phyloP scores from a whole-genome alignment of 2,329 filamentous ascomycete genomes.

The Penicillium sp. region DNA sequence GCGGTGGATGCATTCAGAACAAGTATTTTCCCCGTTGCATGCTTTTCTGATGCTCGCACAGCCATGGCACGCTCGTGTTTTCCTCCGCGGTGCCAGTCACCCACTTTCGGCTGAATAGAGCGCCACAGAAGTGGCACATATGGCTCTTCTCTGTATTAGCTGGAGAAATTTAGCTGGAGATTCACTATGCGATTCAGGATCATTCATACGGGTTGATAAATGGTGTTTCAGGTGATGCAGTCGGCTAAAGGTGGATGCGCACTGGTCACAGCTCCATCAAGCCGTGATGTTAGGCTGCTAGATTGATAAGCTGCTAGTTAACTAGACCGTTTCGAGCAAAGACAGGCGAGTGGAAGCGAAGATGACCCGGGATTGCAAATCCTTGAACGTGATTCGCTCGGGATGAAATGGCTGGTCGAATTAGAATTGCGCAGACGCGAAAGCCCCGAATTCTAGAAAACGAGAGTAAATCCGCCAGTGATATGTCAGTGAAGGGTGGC shows the following conservation, averaged over 20 bases:
- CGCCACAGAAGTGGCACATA: conserved; percentile 24
- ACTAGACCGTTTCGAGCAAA: conserved; percentile 10
- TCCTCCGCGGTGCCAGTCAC: conserved; percentile 16
- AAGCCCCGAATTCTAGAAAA: not conserved
- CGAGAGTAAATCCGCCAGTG: conserved; percentile 1
- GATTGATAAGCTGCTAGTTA: no score
- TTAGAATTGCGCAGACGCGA: conserved; percentile 1
- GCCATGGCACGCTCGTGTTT: conserved; percentile 30
- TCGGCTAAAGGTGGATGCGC: conserved; percentile 24
- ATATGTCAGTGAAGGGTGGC: not conserved
- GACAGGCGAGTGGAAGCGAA: conserved; percentile 6
- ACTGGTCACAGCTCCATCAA: conserved; percentile 19
- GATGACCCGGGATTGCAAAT: conserved; percentile 4
- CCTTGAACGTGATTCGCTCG: conserved; percentile 5
- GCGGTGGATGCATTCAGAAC: conserved; percentile 22
- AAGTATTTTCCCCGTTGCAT: conserved; percentile 23
- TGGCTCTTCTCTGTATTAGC: conserved; percentile 20
- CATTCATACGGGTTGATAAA: conserved; percentile 21
- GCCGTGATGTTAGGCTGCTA: not conserved
- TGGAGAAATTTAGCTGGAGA: conserved; percentile 4
- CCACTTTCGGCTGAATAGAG: conserved; percentile 26
- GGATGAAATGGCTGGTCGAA: not conserved
- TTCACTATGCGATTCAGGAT: not conserved
- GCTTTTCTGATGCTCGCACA: conserved; percentile 28
- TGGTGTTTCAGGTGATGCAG: conserved; percentile 29